Conservation (phyloP, 352 stramenopile genomes). For the Phytopythium oedochilum region DNA sequence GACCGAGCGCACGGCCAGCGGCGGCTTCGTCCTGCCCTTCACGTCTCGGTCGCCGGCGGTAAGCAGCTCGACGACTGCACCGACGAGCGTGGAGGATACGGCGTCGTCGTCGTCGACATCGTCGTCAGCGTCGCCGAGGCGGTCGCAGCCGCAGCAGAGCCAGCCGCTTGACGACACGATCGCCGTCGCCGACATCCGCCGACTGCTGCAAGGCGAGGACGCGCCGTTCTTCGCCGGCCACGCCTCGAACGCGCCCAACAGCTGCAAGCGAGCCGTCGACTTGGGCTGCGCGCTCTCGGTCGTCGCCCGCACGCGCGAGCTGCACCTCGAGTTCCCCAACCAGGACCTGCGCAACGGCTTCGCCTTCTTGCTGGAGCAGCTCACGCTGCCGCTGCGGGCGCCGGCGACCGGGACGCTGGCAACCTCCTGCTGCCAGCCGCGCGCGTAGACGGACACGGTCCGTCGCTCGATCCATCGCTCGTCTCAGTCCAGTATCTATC, state of each 20-base stretch:
- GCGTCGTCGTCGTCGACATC: too few species aligned
- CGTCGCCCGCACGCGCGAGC: conserved; percentile 50
- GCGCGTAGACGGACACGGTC: too few species aligned
- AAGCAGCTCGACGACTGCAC: neutral
- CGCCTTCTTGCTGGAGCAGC: conserved; percentile 60
- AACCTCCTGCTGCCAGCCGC: neutral
- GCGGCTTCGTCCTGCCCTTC: conserved; percentile 54
- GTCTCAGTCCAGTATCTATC: too few species aligned
- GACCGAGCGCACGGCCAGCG: conserved; percentile 58
- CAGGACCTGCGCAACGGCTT: conserved; percentile 66
- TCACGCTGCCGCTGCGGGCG: conserved; percentile 43
- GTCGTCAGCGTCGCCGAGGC: conserved; percentile 6
- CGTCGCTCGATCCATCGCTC: too few species aligned
- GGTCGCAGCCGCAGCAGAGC: conserved; percentile 8
- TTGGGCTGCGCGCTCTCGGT: conserved; percentile 54
- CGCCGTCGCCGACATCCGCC: conserved; percentile 49
- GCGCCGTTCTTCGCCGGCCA: conserved; percentile 54
- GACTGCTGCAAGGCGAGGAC: conserved; percentile 37
- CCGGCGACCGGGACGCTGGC: neutral
- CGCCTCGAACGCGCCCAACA: conserved; percentile 33
- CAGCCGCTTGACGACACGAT: conserved; percentile 48
- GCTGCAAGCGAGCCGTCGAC: conserved; percentile 49
- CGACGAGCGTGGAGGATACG: neutral
- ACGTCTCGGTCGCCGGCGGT: conserved; percentile 26
- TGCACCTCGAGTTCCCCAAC: conserved; percentile 69